Percentiles rank a stretch among this genome's conserved stretches.
phyloP scores from a whole-genome alignment of 2,329 filamentous ascomycete genomes.

The Scortechinia acanthostroma region DNA sequence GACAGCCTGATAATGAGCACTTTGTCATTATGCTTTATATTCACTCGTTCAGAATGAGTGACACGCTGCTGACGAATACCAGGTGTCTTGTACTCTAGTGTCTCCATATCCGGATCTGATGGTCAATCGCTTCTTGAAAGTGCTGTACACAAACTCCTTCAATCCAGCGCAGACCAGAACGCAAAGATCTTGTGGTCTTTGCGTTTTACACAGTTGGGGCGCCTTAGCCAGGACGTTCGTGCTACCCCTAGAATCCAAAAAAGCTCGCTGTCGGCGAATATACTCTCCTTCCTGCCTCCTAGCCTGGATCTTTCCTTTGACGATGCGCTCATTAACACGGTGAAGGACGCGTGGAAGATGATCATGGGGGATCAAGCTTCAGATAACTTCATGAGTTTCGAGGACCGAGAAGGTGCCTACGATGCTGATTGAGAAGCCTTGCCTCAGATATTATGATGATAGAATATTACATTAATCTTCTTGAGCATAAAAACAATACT shows the following conservation, averaged over 20 bases:
- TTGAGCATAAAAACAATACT: too few relatives aligned
- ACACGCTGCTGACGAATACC: neutral
- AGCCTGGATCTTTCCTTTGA: neutral
- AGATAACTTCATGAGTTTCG: neutral
- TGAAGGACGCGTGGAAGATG: neutral
- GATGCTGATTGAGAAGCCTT: too few relatives aligned
- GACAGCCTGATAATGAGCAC: conserved; percentile 1
- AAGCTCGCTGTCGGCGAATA: neutral
- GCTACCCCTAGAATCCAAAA: neutral
- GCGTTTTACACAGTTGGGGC: neutral
- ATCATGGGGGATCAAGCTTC: neutral
- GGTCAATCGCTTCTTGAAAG: neutral
- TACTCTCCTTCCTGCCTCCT: neutral
- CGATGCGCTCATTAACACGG: neutral
- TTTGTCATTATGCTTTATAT: neutral
- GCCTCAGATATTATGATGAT: too few relatives aligned
- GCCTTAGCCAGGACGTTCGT: neutral
- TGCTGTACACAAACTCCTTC: neutral
- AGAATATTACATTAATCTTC: too few relatives aligned
- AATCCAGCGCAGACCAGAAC: neutral
- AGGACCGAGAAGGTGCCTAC: neutral
- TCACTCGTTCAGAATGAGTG: neutral
- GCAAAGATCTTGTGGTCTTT: neutral
- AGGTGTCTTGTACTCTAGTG: neutral
- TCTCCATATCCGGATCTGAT: neutral